A percentile compares a stretch with the other conserved stretches of the same genome.
These are phyloP conservation scores for Pichia sp. DNA, from an alignment of 1,139 yeast genomes.

Conservation along the genomic window DNA sequence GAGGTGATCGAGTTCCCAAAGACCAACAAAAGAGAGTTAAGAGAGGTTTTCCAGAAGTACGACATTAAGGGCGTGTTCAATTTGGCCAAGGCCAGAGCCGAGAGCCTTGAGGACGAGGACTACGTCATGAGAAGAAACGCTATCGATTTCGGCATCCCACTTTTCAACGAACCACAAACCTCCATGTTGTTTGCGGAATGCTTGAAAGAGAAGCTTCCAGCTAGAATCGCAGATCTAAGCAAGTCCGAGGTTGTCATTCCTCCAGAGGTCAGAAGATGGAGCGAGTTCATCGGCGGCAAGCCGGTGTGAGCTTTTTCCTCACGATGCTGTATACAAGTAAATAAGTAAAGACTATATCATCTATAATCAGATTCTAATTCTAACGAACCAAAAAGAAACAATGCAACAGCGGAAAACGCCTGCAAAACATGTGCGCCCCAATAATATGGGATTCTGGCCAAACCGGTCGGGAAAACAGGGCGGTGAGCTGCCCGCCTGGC, in stretches of 20 bases:
- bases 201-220: conserved; percentile 65
- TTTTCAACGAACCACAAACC: conserved; percentile 95
- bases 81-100: conserved; percentile 87
- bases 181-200: conserved; percentile 83
- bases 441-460: no score
- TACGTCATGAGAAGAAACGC: conserved; percentile 98
- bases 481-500: not conserved
- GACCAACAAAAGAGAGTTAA: conserved; percentile 85
- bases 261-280: conserved; percentile 87
- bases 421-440: no score
- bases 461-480: no score
- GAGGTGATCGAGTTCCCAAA: conserved; percentile 84
- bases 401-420: not conserved
- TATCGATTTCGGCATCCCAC: conserved; percentile 93
- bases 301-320: conserved; percentile 47
- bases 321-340: not conserved
- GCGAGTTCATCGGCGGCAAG: conserved; percentile 91
- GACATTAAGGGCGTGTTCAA: conserved; percentile 86
- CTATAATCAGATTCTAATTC: not conserved
- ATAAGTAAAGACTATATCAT: not conserved
- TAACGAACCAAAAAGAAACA: not conserved
- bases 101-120: conserved; percentile 76
- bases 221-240: conserved; percentile 41
- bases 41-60: conserved; percentile 86
- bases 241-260: conserved; percentile 56